Evolutionary conservation across 768 basidiomycete species (phyloP).

Genomic region (Collybia sordida): DNA sequence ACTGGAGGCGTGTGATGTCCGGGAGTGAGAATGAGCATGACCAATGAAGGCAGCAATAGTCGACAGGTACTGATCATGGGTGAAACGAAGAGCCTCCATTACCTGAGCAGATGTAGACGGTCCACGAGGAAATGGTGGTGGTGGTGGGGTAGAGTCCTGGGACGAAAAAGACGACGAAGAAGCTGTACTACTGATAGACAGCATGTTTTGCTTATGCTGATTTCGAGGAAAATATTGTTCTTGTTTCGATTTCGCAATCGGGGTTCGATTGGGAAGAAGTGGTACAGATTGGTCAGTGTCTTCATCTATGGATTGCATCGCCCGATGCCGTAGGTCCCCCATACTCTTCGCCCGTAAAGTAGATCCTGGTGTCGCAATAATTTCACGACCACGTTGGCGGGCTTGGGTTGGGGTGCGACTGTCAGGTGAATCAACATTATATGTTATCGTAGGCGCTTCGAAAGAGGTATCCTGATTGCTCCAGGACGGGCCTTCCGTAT

Average conservation of each 20-base stretch:
- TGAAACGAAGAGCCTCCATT: constrained; percentile 73
- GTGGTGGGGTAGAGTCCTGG: constrained; percentile 49
- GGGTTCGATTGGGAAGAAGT: constrained; percentile 30
- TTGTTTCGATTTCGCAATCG: constrained; percentile 9
- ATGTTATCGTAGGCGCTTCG: constrained; percentile 24
- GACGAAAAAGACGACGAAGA: constrained; percentile 73
- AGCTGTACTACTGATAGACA: constrained; percentile 69
- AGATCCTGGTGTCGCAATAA: constrained; percentile 25
- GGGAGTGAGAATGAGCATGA: constrained; percentile 91
- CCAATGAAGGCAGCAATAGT: constrained; percentile 98
- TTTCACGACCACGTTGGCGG: constrained; percentile 20
- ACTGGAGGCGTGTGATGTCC: constrained; percentile 86
- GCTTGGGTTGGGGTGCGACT: constrained; percentile 35
- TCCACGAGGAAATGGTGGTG: constrained; percentile 69
- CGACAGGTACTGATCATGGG: constrained; percentile 89
- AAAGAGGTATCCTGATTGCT: constrained; percentile 27
- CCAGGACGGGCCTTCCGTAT: constrained; percentile 28
- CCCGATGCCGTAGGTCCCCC: constrained; percentile 43
- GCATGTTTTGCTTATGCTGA: constrained; percentile 42
- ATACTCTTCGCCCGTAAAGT: constrained; percentile 52
- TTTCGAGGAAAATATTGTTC: constrained; percentile 24
- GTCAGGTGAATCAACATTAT: constrained; percentile 24
- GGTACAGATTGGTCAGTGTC: constrained; percentile 37
- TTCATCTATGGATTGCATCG: constrained; percentile 23
- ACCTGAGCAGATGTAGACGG: constrained; percentile 69